A percentile compares a stretch with the other conserved stretches of the same genome.
These are phyloP conservation scores for Tetrapisispora phaffii DNA, from an alignment of 805 yeast species.

Conservation along the genomic window DNA sequence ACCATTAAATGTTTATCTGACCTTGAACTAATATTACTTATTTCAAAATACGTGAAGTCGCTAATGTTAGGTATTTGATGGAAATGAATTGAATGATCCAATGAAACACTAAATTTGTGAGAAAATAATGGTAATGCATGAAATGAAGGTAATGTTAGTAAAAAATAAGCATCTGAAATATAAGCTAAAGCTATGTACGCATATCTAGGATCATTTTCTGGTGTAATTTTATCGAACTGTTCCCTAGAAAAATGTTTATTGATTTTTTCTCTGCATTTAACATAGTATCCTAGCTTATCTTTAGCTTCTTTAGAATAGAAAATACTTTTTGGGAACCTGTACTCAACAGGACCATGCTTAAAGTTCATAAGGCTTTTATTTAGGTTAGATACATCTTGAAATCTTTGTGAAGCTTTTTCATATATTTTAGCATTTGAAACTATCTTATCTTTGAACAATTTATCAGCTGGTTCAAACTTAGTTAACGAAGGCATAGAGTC, in stretches of 20 bases:
- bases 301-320: conserved; percentile 16
- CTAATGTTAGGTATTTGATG: conserved; percentile 38
- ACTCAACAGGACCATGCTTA: conserved; percentile 25
- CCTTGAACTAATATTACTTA: conserved; percentile 40
- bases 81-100: conserved; percentile 61
- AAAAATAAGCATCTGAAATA: conserved; percentile 47
- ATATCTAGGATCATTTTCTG: conserved; percentile 27
- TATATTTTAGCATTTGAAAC: conserved; percentile 7
- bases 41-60: conserved; percentile 44
- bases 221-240: conserved; percentile 8
- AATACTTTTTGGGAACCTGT: conserved; percentile 30
- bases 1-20: conserved; percentile 46
- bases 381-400: conserved; percentile 4
- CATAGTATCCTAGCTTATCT: conserved; percentile 20
- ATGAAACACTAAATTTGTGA: conserved; percentile 44
- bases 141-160: conserved; percentile 43
- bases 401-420: conserved; percentile 5
- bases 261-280: conserved; percentile 14
- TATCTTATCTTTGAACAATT: conserved; percentile 15
- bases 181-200: conserved; percentile 51
- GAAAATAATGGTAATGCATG: conserved; percentile 38
- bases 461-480: conserved; percentile 12
- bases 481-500: background rate
- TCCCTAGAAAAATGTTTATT: background rate
- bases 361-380: conserved; percentile 27